Conservation (phyloP, 2,329 filamentous ascomycete genomes). For the Ophiocordyceps unilateralis region DNA sequence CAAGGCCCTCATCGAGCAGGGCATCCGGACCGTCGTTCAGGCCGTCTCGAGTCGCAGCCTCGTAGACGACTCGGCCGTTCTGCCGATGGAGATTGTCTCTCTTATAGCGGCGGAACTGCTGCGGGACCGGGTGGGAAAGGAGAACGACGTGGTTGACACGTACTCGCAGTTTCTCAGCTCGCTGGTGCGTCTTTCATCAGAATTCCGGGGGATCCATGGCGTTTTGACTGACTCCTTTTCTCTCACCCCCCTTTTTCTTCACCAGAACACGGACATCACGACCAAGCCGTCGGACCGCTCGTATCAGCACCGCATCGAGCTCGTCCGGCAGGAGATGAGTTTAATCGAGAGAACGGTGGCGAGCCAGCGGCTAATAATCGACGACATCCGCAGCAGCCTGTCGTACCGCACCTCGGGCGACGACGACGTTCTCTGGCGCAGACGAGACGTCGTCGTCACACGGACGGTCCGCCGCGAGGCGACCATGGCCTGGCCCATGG, state of each 20-base stretch:
- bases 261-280: slow-evolving; percentile 17
- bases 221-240: background rate
- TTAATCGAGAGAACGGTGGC: slow-evolving; percentile 18
- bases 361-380: slow-evolving; percentile 15
- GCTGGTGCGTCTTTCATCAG: slow-evolving; percentile 14
- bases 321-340: slow-evolving; percentile 22
- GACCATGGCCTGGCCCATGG: background rate
- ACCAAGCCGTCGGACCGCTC: slow-evolving; percentile 21
- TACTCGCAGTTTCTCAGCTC: slow-evolving; percentile 24
- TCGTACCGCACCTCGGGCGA: background rate
- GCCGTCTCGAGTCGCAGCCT: slow-evolving; percentile 14
- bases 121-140: slow-evolving; percentile 18
- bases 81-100: slow-evolving; percentile 25
- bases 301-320: slow-evolving; percentile 21
- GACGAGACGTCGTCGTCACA: background rate
- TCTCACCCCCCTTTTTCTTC: too few relatives aligned
- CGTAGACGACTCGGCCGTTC: slow-evolving; percentile 18
- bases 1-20: slow-evolving; percentile 13
- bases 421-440: slow-evolving; percentile 2
- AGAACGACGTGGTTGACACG: slow-evolving; percentile 20
- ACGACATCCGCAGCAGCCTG: slow-evolving; percentile 9
- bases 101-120: slow-evolving; percentile 21
- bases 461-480: background rate
- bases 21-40: slow-evolving; percentile 19
- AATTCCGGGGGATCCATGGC: background rate